Conservation (phyloP, 306 rosid species). For the Cucumis melo region DNA sequence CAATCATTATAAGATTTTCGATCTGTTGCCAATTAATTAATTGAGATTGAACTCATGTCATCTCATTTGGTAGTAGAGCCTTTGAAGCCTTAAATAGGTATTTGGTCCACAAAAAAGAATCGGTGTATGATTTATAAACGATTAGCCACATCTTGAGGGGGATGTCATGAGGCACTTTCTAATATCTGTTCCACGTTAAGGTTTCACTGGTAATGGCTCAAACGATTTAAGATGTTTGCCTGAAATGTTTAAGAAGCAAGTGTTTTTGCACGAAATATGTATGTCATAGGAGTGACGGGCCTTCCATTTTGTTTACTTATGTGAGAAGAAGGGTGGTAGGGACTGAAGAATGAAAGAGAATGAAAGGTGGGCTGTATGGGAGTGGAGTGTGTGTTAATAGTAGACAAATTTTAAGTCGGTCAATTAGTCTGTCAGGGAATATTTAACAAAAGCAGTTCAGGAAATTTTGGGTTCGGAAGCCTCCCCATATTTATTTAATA, state of each 20-base stretch:
- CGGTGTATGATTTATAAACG: too few relatives aligned
- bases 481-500: background rate
- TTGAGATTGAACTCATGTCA: too few relatives aligned
- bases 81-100: too few relatives aligned
- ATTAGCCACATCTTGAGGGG: too few relatives aligned
- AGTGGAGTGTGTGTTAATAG: background rate
- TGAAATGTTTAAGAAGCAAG: background rate
- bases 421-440: background rate
- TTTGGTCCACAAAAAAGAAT: too few relatives aligned
- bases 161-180: too few relatives aligned
- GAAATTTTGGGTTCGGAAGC: background rate
- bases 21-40: too few relatives aligned
- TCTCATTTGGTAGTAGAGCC: too few relatives aligned
- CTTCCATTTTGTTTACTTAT: background rate
- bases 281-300: background rate
- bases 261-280: background rate
- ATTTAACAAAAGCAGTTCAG: background rate
- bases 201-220: background rate
- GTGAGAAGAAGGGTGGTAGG: background rate
- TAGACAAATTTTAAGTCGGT: background rate
- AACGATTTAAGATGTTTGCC: background rate
- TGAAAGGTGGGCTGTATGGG: background rate
- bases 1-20: too few relatives aligned
- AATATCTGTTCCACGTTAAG: too few relatives aligned
- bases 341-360: background rate